Evolutionary conservation across 257 asterid species (phyloP).

Genomic region (Capsicum rhomboideum): DNA sequence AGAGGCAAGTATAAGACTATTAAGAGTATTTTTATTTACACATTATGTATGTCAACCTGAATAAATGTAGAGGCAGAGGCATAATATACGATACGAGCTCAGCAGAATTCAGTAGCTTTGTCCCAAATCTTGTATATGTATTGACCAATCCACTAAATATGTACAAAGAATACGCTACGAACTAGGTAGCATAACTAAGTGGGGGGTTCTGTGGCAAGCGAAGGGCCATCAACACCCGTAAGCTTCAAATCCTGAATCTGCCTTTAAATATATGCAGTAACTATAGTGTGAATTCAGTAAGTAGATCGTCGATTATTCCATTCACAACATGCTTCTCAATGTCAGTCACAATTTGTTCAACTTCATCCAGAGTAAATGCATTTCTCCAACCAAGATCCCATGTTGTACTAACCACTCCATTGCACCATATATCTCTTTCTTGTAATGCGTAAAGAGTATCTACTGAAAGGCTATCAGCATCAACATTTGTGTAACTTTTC

Average conservation of each 20-base stretch:
- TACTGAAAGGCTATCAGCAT: neutral
- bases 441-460: conserved; percentile 13
- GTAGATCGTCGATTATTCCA: conserved; percentile 19
- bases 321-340: conserved; percentile 19
- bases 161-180: neutral
- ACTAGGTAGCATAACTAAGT: neutral
- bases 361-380: conserved; percentile 20
- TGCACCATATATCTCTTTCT: conserved; percentile 22
- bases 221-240: neutral
- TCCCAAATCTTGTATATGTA: neutral
- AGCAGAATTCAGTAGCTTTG: neutral
- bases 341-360: conserved; percentile 17
- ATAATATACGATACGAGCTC: neutral
- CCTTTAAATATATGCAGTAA: neutral
- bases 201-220: neutral
- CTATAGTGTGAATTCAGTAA: conserved; percentile 8
- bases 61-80: neutral
- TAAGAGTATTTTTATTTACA: conserved; percentile 5
- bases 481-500: conserved; percentile 4
- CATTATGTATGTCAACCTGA: neutral
- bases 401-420: conserved; percentile 10
- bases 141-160: neutral
- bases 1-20: neutral
- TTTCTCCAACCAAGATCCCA: conserved; percentile 37
- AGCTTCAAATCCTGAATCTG: neutral